Evolutionary conservation across 371 early-diverging fungal genomes (phyloP), one percentile per base, ranked within the genome.

Genomic region (Apophysomyces elegans): DNA sequence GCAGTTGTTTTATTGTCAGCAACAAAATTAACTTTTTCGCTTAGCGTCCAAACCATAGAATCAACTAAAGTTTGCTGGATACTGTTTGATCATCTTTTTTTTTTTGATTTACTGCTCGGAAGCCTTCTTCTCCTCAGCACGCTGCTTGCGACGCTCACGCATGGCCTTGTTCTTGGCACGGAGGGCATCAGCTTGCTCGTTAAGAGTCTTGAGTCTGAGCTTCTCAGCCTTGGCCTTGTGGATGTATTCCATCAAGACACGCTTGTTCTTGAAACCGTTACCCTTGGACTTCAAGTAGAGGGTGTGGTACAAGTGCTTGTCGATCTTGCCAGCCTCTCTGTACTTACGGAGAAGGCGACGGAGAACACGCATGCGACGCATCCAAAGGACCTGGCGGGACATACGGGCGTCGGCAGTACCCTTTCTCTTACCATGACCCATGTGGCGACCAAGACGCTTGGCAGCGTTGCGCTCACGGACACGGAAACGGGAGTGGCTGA

Each of bases 261-360:
- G 96, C 93, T 97, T 97, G 97, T 97, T 99, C 96, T 99, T 99
- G 93, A 99, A 99, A 71, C 96, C 95, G 88, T 99, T 99, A 94
- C 99, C 99, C 96, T 99, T 99, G 73, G 96, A 86, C 91, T 99
- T 99, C 78, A 96, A 83, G 93, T 99, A 99, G 62, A 99, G 91
- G 75, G 81, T 84, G 87, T 96, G 97, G 93, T 99, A 98, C 72
- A 99, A 86, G 90, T 97, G 98, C 84, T 93, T 89, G 91, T 99
- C 96, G 81, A 99, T 98, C 91, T 99, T 97, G 77, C 95, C 96
- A 68, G 93, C 84, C 79, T 95, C 97, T 68, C 99, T 89, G 94
- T 99, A 97, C 88, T 97, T 97, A 90, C 95, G 91, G 69, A 99
- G 90, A 56, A 97, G 88, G 70, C 94, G 93, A 81, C 99, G 95